phyloP scores from a whole-genome alignment of 208 protist genomes.

The Acanthamoeba rhysodes region DNA sequence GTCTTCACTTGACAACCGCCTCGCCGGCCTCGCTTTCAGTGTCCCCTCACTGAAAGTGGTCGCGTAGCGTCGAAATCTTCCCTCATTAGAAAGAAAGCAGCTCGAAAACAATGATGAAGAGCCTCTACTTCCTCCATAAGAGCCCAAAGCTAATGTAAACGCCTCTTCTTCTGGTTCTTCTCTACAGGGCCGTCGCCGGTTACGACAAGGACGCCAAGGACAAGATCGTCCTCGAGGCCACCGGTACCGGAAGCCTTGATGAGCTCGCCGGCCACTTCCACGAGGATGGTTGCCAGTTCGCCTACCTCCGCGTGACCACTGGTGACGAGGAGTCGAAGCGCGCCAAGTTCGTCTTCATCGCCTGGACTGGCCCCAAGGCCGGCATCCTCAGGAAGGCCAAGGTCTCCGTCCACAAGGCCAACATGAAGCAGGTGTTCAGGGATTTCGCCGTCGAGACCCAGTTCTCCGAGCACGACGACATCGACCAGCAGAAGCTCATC shows the following conservation, averaged over 20 bases:
- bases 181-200: conserved; percentile 77
- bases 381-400: conserved; percentile 80
- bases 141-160: too few species aligned
- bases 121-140: too few species aligned
- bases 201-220: conserved; percentile 69
- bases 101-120: too few species aligned
- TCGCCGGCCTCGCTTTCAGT: background rate
- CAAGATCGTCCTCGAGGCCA: conserved; percentile 77
- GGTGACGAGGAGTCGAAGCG: conserved; percentile 86
- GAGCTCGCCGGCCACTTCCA: conserved; percentile 74
- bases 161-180: too few species aligned
- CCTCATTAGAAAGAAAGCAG: background rate
- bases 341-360: conserved; percentile 89
- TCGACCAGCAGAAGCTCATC: conserved; percentile 80
- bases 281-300: conserved; percentile 78
- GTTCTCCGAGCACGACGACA: conserved; percentile 50
- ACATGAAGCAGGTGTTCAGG: conserved; percentile 79
- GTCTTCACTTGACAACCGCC: background rate
- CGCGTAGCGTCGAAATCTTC: background rate
- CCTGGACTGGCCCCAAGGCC: conserved; percentile 85
- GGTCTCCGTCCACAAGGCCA: conserved; percentile 86
- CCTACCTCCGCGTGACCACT: conserved; percentile 84
- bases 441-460: conserved; percentile 81
- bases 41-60: background rate
- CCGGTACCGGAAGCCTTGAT: conserved; percentile 76